These are phyloP conservation scores for Wickerhamiella allomyrinae DNA, from an alignment of 805 yeast species.

Conservation along the genomic window DNA sequence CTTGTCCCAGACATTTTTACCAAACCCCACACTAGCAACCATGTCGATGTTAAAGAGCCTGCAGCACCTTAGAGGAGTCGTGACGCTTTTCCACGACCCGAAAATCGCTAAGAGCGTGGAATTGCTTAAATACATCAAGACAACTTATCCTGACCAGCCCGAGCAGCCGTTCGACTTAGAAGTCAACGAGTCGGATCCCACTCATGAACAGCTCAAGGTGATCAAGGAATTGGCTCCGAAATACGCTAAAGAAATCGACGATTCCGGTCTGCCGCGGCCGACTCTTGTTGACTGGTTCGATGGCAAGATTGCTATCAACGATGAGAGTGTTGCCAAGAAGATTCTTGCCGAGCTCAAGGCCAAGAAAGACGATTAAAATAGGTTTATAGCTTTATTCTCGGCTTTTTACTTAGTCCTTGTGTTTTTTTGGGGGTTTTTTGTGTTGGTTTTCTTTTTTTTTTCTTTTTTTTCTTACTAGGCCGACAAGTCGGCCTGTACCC, in stretches of 20 bases:
- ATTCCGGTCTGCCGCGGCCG: slow-evolving; percentile 27
- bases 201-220: slow-evolving; percentile 19
- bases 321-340: slow-evolving; percentile 29
- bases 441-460: too few species aligned
- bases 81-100: slow-evolving; percentile 24
- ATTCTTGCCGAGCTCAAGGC: slow-evolving; percentile 25
- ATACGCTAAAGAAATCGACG: slow-evolving; percentile 8
- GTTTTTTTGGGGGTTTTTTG: too few species aligned
- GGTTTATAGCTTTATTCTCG: too few species aligned
- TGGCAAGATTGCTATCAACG: slow-evolving; percentile 37
- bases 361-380: not conserved
- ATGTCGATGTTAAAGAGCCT: slow-evolving; percentile 20
- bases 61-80: slow-evolving; percentile 19
- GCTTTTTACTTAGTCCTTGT: too few species aligned
- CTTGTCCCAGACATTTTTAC: not conserved
- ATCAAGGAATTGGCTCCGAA: slow-evolving; percentile 11
- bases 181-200: slow-evolving; percentile 21
- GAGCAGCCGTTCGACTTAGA: slow-evolving; percentile 20
- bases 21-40: not conserved
- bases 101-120: slow-evolving; percentile 12
- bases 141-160: slow-evolving; percentile 13
- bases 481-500: too few species aligned
- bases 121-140: slow-evolving; percentile 12
- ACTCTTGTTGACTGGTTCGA: slow-evolving; percentile 52
- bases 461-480: too few species aligned